Conservation (phyloP, 371 early-diverging fungal species). For the Funneliformis caledonium region DNA sequence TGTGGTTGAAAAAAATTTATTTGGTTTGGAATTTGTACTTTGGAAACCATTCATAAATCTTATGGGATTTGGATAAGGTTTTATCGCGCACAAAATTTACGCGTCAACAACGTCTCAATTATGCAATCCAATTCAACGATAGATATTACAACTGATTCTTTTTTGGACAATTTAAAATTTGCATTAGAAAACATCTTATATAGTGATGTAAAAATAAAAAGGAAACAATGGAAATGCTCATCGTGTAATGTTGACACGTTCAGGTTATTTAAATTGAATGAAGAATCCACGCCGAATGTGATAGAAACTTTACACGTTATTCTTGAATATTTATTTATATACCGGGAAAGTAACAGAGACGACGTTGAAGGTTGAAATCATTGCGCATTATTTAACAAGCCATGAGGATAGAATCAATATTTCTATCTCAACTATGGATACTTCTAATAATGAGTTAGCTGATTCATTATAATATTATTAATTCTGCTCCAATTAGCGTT, state of each 20-base stretch:
- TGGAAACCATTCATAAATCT: too few relatives aligned
- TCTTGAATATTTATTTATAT: not conserved
- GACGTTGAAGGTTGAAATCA: not conserved
- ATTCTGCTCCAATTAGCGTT: not conserved
- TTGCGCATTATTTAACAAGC: not conserved
- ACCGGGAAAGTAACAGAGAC: not conserved
- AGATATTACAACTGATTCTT: too few relatives aligned
- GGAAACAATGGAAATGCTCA: not conserved
- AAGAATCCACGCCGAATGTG: not conserved
- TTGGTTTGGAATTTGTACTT: too few relatives aligned
- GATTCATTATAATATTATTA: not conserved
- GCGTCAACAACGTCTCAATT: too few relatives aligned
- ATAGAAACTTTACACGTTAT: not conserved
- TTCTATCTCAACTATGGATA: not conserved
- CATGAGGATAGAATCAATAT: not conserved
- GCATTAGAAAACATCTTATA: conserved; percentile 2
- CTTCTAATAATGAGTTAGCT: not conserved
- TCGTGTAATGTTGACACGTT: not conserved
- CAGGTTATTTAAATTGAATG: not conserved
- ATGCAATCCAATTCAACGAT: too few relatives aligned
- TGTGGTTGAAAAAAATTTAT: too few relatives aligned
- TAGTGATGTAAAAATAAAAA: conserved; percentile 4
- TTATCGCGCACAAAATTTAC: too few relatives aligned
- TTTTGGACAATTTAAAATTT: not conserved
- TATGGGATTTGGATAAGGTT: too few relatives aligned